Conservation (phyloP, 495 filamentous ascomycete species). For the Parathielavia hyrcaniae region DNA sequence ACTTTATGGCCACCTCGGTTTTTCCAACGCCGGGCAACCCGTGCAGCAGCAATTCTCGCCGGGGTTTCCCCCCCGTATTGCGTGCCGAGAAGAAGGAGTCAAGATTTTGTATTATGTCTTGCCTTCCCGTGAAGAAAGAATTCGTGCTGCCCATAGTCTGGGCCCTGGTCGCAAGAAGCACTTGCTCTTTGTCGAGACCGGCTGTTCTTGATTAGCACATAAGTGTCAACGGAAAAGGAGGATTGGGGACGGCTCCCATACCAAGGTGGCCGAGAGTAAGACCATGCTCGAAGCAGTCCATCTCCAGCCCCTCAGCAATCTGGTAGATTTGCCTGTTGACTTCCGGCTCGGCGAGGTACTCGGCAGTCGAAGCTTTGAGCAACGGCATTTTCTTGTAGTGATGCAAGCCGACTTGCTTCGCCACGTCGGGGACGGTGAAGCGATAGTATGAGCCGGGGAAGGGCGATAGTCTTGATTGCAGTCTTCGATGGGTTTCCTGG, state of each 20-base stretch:
- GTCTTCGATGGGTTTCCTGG: conserved; percentile 6
- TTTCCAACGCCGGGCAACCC: conserved; percentile 27
- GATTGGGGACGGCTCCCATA: neutral
- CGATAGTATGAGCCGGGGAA: conserved; percentile 18
- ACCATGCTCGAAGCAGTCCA: conserved; percentile 3
- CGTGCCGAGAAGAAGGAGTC: conserved; percentile 9
- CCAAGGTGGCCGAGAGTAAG: conserved; percentile 13
- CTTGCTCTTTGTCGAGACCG: conserved; percentile 7
- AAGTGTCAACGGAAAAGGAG: neutral
- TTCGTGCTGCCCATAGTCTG: neutral
- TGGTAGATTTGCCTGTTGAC: conserved; percentile 5
- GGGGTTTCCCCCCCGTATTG: neutral
- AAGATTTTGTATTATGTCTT: conserved; percentile 16
- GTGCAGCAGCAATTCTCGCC: conserved; percentile 20
- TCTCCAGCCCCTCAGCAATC: conserved; percentile 1
- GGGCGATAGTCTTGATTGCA: neutral
- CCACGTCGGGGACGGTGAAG: conserved; percentile 51
- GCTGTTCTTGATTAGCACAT: neutral
- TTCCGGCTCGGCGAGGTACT: conserved; percentile 8
- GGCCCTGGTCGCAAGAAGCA: neutral
- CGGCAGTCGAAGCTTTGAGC: conserved; percentile 15
- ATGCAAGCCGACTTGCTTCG: conserved; percentile 56
- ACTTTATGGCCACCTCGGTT: conserved; percentile 22
- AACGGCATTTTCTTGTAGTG: conserved; percentile 18
- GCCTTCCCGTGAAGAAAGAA: conserved; percentile 23